phyloP scores from a whole-genome alignment of 345 rosid species.

The Eucalyptus globulus region DNA sequence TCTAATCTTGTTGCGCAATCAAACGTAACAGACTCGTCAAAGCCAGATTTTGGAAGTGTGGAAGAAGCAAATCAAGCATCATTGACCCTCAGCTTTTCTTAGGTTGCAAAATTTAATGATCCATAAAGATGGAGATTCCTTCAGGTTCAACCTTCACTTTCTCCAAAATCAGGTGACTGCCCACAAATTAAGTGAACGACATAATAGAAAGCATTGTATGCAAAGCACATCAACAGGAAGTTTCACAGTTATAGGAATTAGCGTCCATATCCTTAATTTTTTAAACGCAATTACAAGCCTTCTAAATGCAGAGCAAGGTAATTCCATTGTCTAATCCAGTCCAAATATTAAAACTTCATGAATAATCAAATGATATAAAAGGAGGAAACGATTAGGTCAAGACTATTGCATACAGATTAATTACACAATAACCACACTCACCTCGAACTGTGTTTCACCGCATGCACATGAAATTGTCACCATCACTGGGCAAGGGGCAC shows the following conservation, averaged over 20 bases:
- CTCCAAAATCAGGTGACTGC: not conserved
- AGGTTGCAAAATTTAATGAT: not conserved
- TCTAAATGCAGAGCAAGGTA: not conserved
- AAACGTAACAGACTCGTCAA: not conserved
- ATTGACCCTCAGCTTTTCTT: not conserved
- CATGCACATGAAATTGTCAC: constrained; percentile 83
- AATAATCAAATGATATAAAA: not conserved
- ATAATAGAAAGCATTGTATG: not conserved
- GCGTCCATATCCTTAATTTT: not conserved
- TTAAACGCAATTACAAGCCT: not conserved
- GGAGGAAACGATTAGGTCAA: not conserved
- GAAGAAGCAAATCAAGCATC: not conserved
- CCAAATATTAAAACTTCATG: not conserved
- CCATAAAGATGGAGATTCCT: not conserved
- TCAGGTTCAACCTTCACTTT: not conserved
- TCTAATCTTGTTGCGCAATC: not conserved
- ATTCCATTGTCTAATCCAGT: not conserved
- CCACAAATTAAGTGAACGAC: not conserved
- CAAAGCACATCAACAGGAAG: not conserved
- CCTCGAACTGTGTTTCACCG: constrained; percentile 78
- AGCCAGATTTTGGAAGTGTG: not conserved
- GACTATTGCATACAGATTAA: not conserved
- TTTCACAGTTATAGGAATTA: not conserved
- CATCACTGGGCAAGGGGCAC: constrained; percentile 96
- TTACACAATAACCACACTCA: constrained; percentile 13